Conservation (phyloP, 2,329 filamentous ascomycete genomes). For the Aspergillus sp. region DNA sequence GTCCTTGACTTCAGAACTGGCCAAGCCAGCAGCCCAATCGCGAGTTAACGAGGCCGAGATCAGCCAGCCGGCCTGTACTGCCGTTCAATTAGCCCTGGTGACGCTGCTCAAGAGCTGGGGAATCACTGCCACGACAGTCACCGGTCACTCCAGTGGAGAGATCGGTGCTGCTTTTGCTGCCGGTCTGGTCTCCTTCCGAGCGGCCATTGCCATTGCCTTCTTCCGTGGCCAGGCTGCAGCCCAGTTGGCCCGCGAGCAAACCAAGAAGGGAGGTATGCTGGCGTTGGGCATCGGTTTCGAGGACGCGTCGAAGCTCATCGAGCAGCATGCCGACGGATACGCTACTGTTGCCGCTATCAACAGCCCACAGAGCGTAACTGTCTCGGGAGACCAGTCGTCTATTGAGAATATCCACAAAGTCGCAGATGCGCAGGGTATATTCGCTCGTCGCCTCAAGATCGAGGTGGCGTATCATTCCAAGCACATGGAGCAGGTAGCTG, state of each 20-base stretch:
- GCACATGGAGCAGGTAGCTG: background rate
- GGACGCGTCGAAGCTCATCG: background rate
- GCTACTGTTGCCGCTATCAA: background rate
- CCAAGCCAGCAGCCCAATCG: background rate
- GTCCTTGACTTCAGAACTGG: background rate
- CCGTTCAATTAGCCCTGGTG: slow-evolving; percentile 32
- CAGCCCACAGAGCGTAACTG: background rate
- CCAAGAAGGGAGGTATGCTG: slow-evolving; percentile 8
- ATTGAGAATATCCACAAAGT: background rate
- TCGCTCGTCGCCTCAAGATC: background rate
- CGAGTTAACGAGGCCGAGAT: background rate
- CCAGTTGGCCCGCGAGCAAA: background rate
- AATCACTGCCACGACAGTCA: slow-evolving; percentile 16
- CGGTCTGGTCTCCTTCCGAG: slow-evolving; percentile 3
- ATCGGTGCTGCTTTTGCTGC: slow-evolving; percentile 32
- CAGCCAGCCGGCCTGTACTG: slow-evolving; percentile 26
- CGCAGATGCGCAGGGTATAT: background rate
- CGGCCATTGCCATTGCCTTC: slow-evolving; percentile 1
- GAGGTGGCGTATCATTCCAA: background rate
- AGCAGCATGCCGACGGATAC: background rate
- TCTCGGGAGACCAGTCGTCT: background rate
- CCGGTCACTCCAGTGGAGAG: slow-evolving; percentile 34
- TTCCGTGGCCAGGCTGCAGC: background rate
- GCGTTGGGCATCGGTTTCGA: background rate
- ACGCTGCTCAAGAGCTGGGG: slow-evolving; percentile 19